phyloP scores from a whole-genome alignment of 2,329 filamentous ascomycete genomes.

The Diplodia sapinea region DNA sequence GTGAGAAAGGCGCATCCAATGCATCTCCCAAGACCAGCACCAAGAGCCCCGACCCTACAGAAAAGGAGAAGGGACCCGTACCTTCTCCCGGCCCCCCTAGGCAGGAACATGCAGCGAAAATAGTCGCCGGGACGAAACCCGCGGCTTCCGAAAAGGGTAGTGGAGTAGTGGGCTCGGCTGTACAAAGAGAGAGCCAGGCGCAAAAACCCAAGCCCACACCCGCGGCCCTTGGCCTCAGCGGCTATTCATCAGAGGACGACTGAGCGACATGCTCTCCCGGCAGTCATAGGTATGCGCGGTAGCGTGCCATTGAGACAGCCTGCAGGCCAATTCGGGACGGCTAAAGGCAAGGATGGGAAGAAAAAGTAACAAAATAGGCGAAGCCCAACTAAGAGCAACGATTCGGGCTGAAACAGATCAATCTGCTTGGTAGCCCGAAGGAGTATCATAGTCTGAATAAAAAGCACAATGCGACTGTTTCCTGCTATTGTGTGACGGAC shows the following conservation, averaged over 20 bases:
- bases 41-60: not conserved
- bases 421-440: not conserved
- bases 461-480: not conserved
- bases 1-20: conserved; percentile 12
- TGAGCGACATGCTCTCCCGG: not conserved
- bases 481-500: not conserved
- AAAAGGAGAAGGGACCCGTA: not conserved
- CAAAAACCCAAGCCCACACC: conserved; percentile 18
- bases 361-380: not conserved
- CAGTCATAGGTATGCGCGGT: not conserved
- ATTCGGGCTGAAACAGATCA: not conserved
- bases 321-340: not conserved
- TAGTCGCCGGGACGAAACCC: not conserved
- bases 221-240: conserved; percentile 17
- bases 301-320: not conserved
- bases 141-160: not conserved
- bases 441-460: not conserved
- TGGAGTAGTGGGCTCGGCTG: not conserved
- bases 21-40: not conserved
- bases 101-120: not conserved
- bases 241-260: conserved; percentile 29
- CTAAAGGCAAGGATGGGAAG: not conserved
- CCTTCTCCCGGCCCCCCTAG: not conserved
- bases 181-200: not conserved
- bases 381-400: not conserved